A percentile compares a stretch with the other conserved stretches of the same genome.
Conservation (phyloP, 2,329 filamentous ascomycete genomes). For the Biscogniauxia sp. region DNA sequence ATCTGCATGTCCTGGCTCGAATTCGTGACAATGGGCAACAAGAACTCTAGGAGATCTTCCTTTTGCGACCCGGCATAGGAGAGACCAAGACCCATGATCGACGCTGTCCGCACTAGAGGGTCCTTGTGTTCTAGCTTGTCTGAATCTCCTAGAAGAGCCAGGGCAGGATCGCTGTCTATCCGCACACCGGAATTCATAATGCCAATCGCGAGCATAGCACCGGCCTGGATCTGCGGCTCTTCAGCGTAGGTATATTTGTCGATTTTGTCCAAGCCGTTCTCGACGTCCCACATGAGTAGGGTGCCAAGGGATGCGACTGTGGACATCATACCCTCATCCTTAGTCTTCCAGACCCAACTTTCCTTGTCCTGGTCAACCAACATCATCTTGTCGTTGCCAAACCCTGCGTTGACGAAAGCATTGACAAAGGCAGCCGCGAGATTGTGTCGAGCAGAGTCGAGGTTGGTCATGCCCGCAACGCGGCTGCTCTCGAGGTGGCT, state of each 20-base stretch:
- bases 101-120: conserved; percentile 73
- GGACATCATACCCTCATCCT: conserved; percentile 96
- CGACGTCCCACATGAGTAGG: conserved; percentile 89
- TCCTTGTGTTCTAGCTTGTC: conserved; percentile 79
- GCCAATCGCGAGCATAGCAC: conserved; percentile 88
- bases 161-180: conserved; percentile 83
- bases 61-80: conserved; percentile 94
- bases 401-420: conserved; percentile 93
- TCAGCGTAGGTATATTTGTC: conserved; percentile 87
- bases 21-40: conserved; percentile 85
- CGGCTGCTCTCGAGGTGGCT: conserved; percentile 95
- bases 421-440: conserved; percentile 96
- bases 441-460: conserved; percentile 94
- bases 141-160: conserved; percentile 78
- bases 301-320: conserved; percentile 92
- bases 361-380: conserved; percentile 83
- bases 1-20: conserved; percentile 88
- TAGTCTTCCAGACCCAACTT: conserved; percentile 99
- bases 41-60: conserved; percentile 77
- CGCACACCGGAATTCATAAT: conserved; percentile 93
- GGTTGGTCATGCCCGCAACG: conserved; percentile 87
- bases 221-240: conserved; percentile 82
- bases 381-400: conserved; percentile 97
- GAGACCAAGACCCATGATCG: conserved; percentile 94
- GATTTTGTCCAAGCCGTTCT: conserved; percentile 87